Evolutionary conservation across 192 early-diverging fungal genomes (phyloP), one percentile per base, ranked within the genome.

Genomic region (Pilaira anomala): DNA sequence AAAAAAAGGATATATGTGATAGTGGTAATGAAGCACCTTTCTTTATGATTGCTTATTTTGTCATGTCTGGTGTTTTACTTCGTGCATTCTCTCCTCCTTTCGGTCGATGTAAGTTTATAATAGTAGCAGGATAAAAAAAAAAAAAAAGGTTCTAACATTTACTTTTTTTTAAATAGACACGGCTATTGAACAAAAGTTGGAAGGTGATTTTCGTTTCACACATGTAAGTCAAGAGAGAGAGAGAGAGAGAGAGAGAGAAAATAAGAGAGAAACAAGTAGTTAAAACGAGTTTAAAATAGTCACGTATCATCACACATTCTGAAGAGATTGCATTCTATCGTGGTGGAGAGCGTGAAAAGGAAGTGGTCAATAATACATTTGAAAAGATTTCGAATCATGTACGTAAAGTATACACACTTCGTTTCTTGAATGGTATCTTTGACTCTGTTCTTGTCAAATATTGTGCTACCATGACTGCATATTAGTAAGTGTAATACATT

Each of bases 301-400:
- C 87, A 7, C 83, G 91, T 22, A 82, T 94, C n/a, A 88, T 93
- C 48, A 82, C 88, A 50, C 87, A 93, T 62, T 89, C 91, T 2
- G 91, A 92, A 63, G 90, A 92, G 60, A 85, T 93, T 60, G 91
- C 90, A 2, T 83, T 93, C 44, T 92, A 90, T 54, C 68, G 73
- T 42, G 91, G 91, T 62, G 81, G 79, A 3, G 73, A 82, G 13
- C 69, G 87, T 14, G 90, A 93, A 73, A 82, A 84, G 56, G 75
- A 75, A 25, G 84, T 88, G 1, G 81, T 92, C 9, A 82, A 91
- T 51, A 76, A 60, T 50, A 82, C 77, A 24, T 93, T 88, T 69
- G 70, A 76, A 46, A 78, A 78, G 65, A 83, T 83, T 55, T 69
- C 74, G 2, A 65, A 72, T 18, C 82, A 83, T 76, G 76, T 79